Evolutionary conservation across 805 yeast species (phyloP).

Genomic region (Cyberlindnera euphorbiiphila): DNA sequence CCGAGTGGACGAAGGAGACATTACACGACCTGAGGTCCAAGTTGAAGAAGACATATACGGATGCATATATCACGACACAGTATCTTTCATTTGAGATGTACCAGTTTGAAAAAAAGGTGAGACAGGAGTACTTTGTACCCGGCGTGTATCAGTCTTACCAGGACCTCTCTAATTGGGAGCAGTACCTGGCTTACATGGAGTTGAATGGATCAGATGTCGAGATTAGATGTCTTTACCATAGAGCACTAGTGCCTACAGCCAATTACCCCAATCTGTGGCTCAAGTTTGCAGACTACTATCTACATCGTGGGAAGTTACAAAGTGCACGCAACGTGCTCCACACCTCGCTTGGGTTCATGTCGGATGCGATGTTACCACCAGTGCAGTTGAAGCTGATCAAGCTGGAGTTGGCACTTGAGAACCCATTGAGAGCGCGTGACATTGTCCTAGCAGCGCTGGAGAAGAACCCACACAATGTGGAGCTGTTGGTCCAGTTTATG

Average conservation of each 20-base stretch:
- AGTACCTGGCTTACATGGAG: conserved; percentile 55
- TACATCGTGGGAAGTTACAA: conserved; percentile 29
- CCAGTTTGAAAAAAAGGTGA: conserved; percentile 43
- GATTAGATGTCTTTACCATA: conserved; percentile 37
- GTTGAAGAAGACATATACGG: conserved; percentile 46
- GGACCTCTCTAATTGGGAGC: conserved; percentile 56
- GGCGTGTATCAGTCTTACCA: conserved; percentile 31
- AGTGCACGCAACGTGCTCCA: conserved; percentile 38
- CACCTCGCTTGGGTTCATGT: conserved; percentile 31
- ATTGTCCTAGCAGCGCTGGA: conserved; percentile 20
- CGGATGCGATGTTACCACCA: conserved; percentile 24
- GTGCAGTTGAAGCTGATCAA: conserved; percentile 40
- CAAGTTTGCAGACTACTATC: conserved; percentile 41
- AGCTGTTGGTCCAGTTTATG: conserved; percentile 39
- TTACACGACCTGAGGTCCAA: conserved; percentile 32
- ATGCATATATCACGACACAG: conserved; percentile 53
- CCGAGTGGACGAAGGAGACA: conserved; percentile 11
- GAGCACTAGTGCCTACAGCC: conserved; percentile 45
- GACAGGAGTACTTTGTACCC: conserved; percentile 36
- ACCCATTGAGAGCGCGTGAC: conserved; percentile 34
- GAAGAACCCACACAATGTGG: conserved; percentile 29
- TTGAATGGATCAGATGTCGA: conserved; percentile 17
- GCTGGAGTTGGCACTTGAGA: conserved; percentile 37
- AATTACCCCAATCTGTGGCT: conserved; percentile 47
- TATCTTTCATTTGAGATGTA: conserved; percentile 46